phyloP scores from a whole-genome alignment of 1,284 basidiomycete species.

The Golubevia pallescens region DNA sequence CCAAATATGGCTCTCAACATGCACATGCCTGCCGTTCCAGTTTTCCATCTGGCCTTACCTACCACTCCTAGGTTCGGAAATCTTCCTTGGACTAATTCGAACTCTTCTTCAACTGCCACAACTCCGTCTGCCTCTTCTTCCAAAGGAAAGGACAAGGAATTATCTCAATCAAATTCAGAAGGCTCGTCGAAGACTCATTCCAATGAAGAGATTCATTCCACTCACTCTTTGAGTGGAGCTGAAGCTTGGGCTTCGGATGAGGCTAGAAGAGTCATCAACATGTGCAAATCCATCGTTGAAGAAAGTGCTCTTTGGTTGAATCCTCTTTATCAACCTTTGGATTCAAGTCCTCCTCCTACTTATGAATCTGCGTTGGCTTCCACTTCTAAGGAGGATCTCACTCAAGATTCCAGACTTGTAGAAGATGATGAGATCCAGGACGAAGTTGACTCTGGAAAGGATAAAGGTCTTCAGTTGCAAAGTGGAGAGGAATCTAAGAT shows the following conservation, averaged over 20 bases:
- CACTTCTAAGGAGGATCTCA: background rate
- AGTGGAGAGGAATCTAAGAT: background rate
- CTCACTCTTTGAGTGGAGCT: background rate
- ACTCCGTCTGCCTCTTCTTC: background rate
- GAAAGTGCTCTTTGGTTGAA: conserved; percentile 41
- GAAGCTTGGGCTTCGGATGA: conserved; percentile 32
- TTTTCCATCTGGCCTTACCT: conserved; percentile 39
- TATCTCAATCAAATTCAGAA: background rate
- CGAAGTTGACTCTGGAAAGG: too few species aligned
- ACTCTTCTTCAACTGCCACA: conserved; percentile 4
- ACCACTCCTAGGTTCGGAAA: conserved; percentile 20
- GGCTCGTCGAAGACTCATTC: background rate
- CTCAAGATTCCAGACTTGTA: background rate
- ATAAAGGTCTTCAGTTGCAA: background rate
- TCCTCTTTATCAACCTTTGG: conserved; percentile 18
- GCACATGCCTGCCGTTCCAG: conserved; percentile 33
- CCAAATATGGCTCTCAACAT: conserved; percentile 18
- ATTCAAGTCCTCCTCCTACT: conserved; percentile 29
- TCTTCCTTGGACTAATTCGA: conserved; percentile 19
- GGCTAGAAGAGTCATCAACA: conserved; percentile 20
- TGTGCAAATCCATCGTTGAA: conserved; percentile 47
- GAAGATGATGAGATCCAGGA: background rate
- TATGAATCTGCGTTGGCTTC: conserved; percentile 23
- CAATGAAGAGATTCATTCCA: background rate
- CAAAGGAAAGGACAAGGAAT: background rate